Evolutionary conservation across 2,329 filamentous ascomycete genomes (phyloP).

Genomic region (Fusarium nodosum): DNA sequence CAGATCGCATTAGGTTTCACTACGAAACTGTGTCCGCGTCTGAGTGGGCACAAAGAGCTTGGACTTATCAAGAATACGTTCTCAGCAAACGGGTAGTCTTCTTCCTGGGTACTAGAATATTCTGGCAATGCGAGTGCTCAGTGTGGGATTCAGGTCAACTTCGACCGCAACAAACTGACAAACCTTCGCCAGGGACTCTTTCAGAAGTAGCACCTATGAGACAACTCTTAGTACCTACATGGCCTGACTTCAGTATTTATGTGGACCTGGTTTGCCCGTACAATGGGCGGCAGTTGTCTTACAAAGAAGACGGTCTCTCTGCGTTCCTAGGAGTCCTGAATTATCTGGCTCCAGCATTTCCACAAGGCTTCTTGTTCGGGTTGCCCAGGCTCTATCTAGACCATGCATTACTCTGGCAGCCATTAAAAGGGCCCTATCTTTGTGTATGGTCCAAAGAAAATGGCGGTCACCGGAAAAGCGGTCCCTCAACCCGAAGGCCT

Average conservation of each 20-base stretch:
- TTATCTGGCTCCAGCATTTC: background rate
- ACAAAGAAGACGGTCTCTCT: background rate
- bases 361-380: background rate
- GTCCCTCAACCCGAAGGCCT: background rate
- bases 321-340: background rate
- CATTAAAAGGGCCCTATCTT: background rate
- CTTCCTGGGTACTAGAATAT: background rate
- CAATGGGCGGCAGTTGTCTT: background rate
- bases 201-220: background rate
- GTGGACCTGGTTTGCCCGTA: background rate
- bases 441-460: background rate
- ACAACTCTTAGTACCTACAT: background rate
- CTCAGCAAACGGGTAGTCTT: background rate
- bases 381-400: background rate
- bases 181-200: too few species aligned
- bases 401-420: background rate
- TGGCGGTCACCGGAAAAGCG: too few species aligned
- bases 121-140: background rate
- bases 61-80: background rate
- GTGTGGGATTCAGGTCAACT: background rate
- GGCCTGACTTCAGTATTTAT: background rate
- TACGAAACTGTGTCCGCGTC: background rate
- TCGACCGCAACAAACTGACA: background rate
- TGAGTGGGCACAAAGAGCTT: background rate
- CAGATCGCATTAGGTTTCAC: background rate